Evolutionary conservation across 2,329 filamentous ascomycete genomes (phyloP).

Genomic region (Calycina herbarum): DNA sequence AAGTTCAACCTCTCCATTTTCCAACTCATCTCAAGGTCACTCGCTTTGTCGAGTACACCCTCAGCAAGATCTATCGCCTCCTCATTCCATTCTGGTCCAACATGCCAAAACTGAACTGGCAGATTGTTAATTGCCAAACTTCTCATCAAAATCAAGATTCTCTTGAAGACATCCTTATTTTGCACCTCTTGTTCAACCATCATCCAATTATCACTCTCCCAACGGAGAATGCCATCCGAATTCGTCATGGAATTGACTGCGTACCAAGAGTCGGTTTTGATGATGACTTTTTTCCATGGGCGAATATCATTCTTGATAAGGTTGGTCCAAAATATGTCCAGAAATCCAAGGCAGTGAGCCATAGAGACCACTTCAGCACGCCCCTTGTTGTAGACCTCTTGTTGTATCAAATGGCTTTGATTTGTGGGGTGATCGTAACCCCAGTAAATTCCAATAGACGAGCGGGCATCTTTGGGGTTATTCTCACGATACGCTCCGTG

Average conservation of each 20-base stretch:
- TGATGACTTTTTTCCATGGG: background rate
- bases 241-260: background rate
- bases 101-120: background rate
- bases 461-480: background rate
- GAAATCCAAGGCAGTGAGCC: background rate
- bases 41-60: background rate
- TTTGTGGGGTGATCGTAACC: background rate
- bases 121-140: background rate
- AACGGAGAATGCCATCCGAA: background rate
- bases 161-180: background rate
- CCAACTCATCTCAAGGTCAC: background rate
- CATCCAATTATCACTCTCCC: background rate
- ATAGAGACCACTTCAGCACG: background rate
- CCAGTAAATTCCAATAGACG: background rate
- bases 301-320: background rate
- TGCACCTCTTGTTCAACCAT: background rate
- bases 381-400: background rate
- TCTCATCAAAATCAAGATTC: background rate
- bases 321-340: background rate
- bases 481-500: background rate
- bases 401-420: background rate
- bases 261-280: background rate
- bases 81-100: background rate
- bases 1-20: background rate
- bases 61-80: background rate